Percentiles rank a stretch among this genome's conserved stretches.
Evolutionary conservation across 352 stramenopile genomes (phyloP).

Genomic region (Lagenidium giganteum): DNA sequence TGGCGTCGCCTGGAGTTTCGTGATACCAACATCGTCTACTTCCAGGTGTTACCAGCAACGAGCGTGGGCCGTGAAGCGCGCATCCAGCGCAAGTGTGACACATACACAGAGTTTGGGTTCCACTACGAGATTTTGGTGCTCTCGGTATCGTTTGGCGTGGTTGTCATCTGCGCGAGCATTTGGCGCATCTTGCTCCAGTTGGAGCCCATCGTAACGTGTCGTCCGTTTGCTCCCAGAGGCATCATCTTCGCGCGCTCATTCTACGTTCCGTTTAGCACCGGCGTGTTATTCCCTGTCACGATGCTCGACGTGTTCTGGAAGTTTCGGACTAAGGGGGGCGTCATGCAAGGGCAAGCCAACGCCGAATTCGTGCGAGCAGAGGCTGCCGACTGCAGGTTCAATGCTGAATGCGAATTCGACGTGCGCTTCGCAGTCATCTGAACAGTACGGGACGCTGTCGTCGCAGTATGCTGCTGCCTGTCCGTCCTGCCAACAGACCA

Average conservation of each 20-base stretch:
- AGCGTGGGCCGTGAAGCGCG: neutral
- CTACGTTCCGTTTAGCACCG: constrained; percentile 9
- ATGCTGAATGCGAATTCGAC: no score
- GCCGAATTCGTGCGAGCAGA: no score
- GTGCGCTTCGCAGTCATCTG: no score
- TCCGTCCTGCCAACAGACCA: no score
- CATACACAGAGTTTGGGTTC: constrained; percentile 10
- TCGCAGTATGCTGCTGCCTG: no score
- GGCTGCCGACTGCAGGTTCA: no score
- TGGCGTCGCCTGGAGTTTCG: constrained; percentile 9
- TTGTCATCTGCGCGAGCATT: neutral
- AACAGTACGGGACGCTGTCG: no score
- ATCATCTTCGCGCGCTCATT: constrained; percentile 6
- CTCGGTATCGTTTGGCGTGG: neutral
- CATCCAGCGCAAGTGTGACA: neutral
- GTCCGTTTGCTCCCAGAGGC: neutral
- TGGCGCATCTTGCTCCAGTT: neutral
- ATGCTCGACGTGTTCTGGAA: constrained; percentile 8
- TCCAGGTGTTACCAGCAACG: constrained; percentile 1
- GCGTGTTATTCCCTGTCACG: neutral
- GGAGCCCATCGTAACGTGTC: neutral
- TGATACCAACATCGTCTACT: constrained; percentile 5
- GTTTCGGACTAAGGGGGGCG: no score
- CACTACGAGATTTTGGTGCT: constrained; percentile 3
- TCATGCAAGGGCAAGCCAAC: no score